Evolutionary conservation across 2,329 filamentous ascomycete species (phyloP), one percentile per base, ranked within the genome.

Genomic region (Trichoderma polysporum): DNA sequence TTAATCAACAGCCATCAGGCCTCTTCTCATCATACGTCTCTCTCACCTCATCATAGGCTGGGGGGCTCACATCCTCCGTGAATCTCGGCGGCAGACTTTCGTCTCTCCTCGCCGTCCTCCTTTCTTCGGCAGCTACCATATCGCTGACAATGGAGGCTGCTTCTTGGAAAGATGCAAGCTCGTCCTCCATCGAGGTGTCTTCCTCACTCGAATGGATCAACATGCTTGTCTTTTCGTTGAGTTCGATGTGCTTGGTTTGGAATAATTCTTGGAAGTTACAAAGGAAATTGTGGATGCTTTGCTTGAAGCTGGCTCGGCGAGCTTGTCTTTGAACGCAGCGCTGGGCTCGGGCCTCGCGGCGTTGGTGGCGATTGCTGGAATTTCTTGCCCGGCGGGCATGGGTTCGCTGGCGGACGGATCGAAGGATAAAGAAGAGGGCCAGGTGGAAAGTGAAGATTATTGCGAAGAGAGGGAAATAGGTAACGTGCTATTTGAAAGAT

Each of bases 151-250:
- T 75, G 6, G 77, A 76, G 7, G 82, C 82, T 2, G 79, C 83
- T 59, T 78, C 77, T 2, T 83, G 79, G 73, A 85, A 82, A 57
- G 80, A 76, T 3, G 81, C 79, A 69, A 85, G 79, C 71, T 84
- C 83, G 70, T 84, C 79, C 69, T 83, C 81, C 79, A 85, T 82
- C 3, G 58, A 70, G 62, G 60, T 70, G 67, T 53, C 58, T 69
- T 62, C 60, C 9, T 63, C 60, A 9, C 41, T 19, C 22, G 41
- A 45, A 19, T 27, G 29, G 19, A 64, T 27, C 37, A 64, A 8
- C 61, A 64, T 35, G 37, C 37, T 25, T 27, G 50, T 64, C 61
- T 64, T 64, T 64, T 64, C 61, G 19, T 64, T 47, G 6, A 64
- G 27, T 9, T 61, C 41, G 10, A 45, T 57, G 35, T n/a, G 31